Evolutionary conservation across 116 monocot species (phyloP).

Genomic region (Posidonia oceanica): DNA sequence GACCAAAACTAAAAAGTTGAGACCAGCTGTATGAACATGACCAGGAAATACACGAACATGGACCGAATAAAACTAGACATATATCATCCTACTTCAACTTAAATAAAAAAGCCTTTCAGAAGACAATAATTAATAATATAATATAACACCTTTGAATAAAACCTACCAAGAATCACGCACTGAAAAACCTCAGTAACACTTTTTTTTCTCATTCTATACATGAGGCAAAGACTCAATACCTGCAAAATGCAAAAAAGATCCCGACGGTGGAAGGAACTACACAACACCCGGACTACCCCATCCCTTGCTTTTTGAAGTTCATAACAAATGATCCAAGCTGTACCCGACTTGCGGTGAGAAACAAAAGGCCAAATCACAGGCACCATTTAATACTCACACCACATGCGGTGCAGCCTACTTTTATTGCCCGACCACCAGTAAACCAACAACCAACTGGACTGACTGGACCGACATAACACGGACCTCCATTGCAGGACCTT

Average conservation of each 20-base stretch:
- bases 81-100: too few species aligned
- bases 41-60: too few species aligned
- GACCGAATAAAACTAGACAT: too few species aligned
- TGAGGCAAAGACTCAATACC: slow-evolving; percentile 8
- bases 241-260: slow-evolving; percentile 1
- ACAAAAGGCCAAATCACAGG: neutral
- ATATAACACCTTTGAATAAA: neutral
- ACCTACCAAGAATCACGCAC: slow-evolving; percentile 3
- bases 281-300: neutral
- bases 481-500: slow-evolving; percentile 9
- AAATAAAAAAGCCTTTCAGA: too few species aligned
- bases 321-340: neutral
- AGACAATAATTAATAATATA: neutral
- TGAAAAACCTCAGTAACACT: neutral
- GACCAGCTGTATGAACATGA: too few species aligned
- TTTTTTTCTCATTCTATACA: slow-evolving; percentile 9
- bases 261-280: neutral
- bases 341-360: slow-evolving; percentile 1
- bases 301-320: neutral
- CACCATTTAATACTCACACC: slow-evolving; percentile 1
- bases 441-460: slow-evolving; percentile 7
- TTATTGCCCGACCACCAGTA: slow-evolving; percentile 9
- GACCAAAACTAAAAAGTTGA: too few species aligned
- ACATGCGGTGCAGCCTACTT: slow-evolving; percentile 2
- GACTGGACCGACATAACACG: slow-evolving; percentile 9